phyloP scores from a whole-genome alignment of 768 basidiomycete species.

The Hysterangium stoloniferum region DNA sequence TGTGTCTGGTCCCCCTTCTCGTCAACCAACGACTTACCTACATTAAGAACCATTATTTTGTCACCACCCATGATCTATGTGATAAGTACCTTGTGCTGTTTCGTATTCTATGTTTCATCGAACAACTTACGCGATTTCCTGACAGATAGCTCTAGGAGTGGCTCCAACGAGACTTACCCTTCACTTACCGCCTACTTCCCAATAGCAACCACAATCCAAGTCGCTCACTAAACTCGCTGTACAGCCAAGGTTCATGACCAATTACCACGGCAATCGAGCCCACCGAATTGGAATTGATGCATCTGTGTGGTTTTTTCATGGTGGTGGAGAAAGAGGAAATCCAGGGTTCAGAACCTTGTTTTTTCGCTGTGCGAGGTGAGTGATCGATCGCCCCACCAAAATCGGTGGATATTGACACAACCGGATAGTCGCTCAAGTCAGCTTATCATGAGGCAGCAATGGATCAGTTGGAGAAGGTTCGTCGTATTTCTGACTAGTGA shows the following conservation, averaged over 20 bases:
- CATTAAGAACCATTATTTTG: too few species aligned
- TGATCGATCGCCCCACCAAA: too few species aligned
- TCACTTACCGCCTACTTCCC: too few species aligned
- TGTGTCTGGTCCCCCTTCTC: too few species aligned
- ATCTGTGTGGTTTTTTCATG: conserved; percentile 31
- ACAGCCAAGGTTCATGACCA: conserved; percentile 23
- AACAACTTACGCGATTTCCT: too few species aligned
- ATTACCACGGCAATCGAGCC: conserved; percentile 23
- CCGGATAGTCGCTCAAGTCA: conserved; percentile 69
- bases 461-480: conserved; percentile 73
- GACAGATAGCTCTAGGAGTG: too few species aligned
- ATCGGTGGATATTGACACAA: conserved; percentile 30
- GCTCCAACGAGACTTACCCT: too few species aligned
- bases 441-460: conserved; percentile 64
- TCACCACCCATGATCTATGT: too few species aligned
- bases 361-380: conserved; percentile 26
- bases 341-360: conserved; percentile 32
- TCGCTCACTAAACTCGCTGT: conserved; percentile 26
- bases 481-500: conserved; percentile 16
- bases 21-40: too few species aligned
- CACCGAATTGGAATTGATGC: conserved; percentile 32
- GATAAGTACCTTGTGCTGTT: too few species aligned
- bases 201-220: too few species aligned
- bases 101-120: too few species aligned
- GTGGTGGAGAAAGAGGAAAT: conserved; percentile 25